Base-by-base conservation (phyloP, 805 yeast genomes). In the Pichia deserticola region DNA sequence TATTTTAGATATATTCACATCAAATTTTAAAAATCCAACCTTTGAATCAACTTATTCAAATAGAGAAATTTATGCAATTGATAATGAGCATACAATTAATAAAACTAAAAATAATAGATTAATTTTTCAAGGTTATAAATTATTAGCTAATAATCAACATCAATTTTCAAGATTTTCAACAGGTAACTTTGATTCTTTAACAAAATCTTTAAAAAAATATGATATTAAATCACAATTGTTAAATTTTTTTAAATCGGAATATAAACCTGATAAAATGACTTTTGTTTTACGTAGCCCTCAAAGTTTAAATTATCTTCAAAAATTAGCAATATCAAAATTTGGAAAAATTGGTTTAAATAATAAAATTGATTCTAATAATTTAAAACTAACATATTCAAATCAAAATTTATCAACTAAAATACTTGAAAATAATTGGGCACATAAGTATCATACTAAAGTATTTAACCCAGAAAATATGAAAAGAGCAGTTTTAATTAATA, bases 21-120 rank as follows among this genome's bases (percentile, higher is more conserved):
- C 78, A 5, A 72, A 72, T 47, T 76, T 85, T 58, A 66, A 63
- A 40, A 54, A 57, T 3, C 89, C 90, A 0, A 45, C 69, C 4
- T 82, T 85, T 56, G 65, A 70, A 40, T 65, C 68, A 11, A 55
- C 55, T 3, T 58, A 65, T 40, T 67, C 78, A 11, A 66, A 69
- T 36, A 69, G 72, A 45, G 92, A 86, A 61, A 68, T 83, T 0
- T 65, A 69, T 43, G 81, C 87, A 0, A 73, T 86, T 35, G 78
- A 84, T 54, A 81, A 79, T 58, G 95, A 86, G 55, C 90, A 85
- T 59, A 65, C 63, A 5, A 70, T 73, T n/a, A 86, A 85, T 53
- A 65, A 71, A 12, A 57, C 70, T 1, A 64, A 67, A 12, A 12
- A 54, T 0, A 71, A 69, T 5, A 82, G 82, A 59, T 60, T 78